Percentiles rank a stretch among this genome's conserved stretches.
phyloP scores from a whole-genome alignment of 352 stramenopile species.

The Thraustochytrium striatum region DNA sequence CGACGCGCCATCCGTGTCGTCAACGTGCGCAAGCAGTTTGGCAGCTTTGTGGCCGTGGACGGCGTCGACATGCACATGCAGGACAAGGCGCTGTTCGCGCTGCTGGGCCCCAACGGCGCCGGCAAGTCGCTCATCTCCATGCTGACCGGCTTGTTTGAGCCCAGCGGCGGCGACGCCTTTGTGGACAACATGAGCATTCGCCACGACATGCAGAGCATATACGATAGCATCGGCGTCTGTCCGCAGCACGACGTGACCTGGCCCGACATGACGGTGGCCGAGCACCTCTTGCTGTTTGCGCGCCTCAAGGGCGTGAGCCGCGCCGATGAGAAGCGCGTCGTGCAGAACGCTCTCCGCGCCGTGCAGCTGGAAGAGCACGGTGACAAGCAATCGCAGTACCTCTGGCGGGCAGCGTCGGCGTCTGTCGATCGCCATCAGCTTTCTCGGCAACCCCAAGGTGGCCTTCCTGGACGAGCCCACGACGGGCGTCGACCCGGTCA shows the following conservation, averaged over 20 bases:
- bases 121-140: slow-evolving; percentile 57
- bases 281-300: slow-evolving; percentile 87
- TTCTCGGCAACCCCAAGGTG: slow-evolving; percentile 83
- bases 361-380: slow-evolving; percentile 52
- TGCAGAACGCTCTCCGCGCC: neutral
- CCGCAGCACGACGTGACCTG: slow-evolving; percentile 92
- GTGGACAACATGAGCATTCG: slow-evolving; percentile 68
- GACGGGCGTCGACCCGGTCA: slow-evolving; percentile 62
- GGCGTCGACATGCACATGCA: slow-evolving; percentile 77
- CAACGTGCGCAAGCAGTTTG: too few relatives aligned
- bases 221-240: slow-evolving; percentile 87
- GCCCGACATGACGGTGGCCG: slow-evolving; percentile 83
- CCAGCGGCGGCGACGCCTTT: slow-evolving; percentile 47
- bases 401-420: slow-evolving; percentile 91
- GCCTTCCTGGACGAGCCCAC: slow-evolving; percentile 83
- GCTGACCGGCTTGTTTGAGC: slow-evolving; percentile 53
- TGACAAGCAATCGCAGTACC: slow-evolving; percentile 63
- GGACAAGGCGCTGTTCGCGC: slow-evolving; percentile 82
- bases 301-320: slow-evolving; percentile 75
- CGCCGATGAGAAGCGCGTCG: slow-evolving; percentile 64
- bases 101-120: slow-evolving; percentile 88
- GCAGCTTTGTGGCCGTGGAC: slow-evolving; percentile 63
- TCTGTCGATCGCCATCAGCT: slow-evolving; percentile 83
- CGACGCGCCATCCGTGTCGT: too few relatives aligned
- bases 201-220: slow-evolving; percentile 75